These are phyloP conservation scores for Euclidium syriacum DNA, from an alignment of 345 rosid genomes.

Conservation along the genomic window DNA sequence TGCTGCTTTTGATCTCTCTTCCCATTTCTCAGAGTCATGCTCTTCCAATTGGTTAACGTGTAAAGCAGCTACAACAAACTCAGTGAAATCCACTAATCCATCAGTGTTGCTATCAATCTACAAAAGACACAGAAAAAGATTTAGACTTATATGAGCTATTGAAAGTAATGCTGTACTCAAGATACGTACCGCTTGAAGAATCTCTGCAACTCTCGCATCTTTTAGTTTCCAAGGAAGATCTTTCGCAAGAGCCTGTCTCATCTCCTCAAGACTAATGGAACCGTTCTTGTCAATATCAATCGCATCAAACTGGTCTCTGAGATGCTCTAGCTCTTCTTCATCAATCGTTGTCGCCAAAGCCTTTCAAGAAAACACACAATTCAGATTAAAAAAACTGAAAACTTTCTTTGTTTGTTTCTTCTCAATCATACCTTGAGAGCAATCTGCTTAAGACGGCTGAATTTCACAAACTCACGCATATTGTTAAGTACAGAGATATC, in stretches of 20 bases:
- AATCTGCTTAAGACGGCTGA: slow-evolving; percentile 80
- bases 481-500: slow-evolving; percentile 80
- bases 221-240: slow-evolving; percentile 93
- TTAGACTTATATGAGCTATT: too few species aligned
- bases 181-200: slow-evolving; percentile 77
- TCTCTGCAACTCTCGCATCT: slow-evolving; percentile 83
- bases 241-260: slow-evolving; percentile 97
- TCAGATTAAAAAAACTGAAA: neutral
- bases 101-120: slow-evolving; percentile 96
- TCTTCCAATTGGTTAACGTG: slow-evolving; percentile 87
- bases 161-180: too few species aligned
- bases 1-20: slow-evolving; percentile 66
- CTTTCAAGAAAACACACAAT: slow-evolving; percentile 29
- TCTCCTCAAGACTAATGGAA: slow-evolving; percentile 89
- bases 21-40: slow-evolving; percentile 88
- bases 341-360: slow-evolving; percentile 85
- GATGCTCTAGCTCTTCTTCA: slow-evolving; percentile 73
- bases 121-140: slow-evolving; percentile 17
- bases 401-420: neutral
- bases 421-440: slow-evolving; percentile 63
- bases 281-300: slow-evolving; percentile 95
- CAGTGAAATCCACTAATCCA: slow-evolving; percentile 86
- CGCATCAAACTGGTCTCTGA: slow-evolving; percentile 90
- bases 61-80: slow-evolving; percentile 86
- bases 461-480: slow-evolving; percentile 82